Evolutionary conservation across 306 rosid species (phyloP).

Genomic region (Cicer bijugum): DNA sequence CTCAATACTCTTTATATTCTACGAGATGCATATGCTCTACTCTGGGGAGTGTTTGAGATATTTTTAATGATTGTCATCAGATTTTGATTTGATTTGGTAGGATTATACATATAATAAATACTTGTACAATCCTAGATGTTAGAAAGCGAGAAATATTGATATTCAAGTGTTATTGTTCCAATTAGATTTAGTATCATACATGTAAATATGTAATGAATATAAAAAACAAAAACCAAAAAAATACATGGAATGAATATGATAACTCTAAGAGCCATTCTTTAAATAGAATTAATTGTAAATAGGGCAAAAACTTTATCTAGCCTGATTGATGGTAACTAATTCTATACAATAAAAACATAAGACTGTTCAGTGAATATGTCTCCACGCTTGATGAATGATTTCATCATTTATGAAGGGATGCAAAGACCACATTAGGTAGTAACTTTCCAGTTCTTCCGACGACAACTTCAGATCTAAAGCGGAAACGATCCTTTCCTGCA

Average conservation of each 20-base stretch:
- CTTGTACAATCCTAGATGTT: neutral
- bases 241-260: neutral
- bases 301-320: neutral
- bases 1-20: too few species aligned
- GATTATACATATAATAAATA: neutral
- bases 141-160: neutral
- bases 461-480: constrained; percentile 60
- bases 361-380: constrained; percentile 51
- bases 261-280: neutral
- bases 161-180: neutral
- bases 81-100: neutral
- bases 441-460: constrained; percentile 70
- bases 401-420: constrained; percentile 58
- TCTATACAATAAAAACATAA: constrained; percentile 24
- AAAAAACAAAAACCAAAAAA: too few species aligned
- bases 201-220: too few species aligned
- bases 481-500: constrained; percentile 74
- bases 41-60: neutral
- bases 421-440: constrained; percentile 82
- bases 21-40: neutral
- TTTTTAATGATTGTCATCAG: neutral
- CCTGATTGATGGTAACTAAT: constrained; percentile 17
- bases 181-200: neutral
- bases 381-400: constrained; percentile 66
- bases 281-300: neutral